phyloP scores from a whole-genome alignment of 805 yeast genomes.

The Metschnikowia shivogae region DNA sequence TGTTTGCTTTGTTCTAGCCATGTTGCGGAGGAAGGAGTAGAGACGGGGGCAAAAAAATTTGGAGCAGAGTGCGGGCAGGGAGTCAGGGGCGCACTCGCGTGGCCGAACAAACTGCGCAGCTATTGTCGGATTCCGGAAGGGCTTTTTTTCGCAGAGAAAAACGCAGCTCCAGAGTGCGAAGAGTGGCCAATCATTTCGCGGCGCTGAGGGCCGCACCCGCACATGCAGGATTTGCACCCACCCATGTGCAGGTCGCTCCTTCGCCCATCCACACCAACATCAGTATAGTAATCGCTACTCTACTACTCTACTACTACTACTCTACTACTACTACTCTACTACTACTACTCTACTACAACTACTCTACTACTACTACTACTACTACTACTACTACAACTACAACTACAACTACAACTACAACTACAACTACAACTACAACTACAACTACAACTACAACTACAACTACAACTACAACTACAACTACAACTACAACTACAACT shows the following conservation, averaged over 20 bases:
- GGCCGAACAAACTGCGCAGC: conserved; percentile 5
- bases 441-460: too few species aligned
- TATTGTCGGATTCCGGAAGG: background rate
- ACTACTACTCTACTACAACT: too few species aligned
- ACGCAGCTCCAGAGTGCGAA: background rate
- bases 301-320: too few species aligned
- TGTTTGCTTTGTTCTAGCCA: conserved; percentile 47
- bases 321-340: too few species aligned
- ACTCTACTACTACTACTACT: too few species aligned
- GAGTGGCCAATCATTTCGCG: conserved; percentile 3
- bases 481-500: too few species aligned
- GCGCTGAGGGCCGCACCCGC: background rate
- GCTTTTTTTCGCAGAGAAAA: background rate
- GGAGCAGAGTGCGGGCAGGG: conserved; percentile 4
- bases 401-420: too few species aligned
- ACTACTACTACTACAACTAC: too few species aligned
- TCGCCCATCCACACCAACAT: too few species aligned
- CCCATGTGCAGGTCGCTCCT: background rate
- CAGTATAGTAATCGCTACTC: too few species aligned
- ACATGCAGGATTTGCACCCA: conserved; percentile 5
- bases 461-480: too few species aligned
- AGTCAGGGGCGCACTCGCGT: conserved; percentile 3
- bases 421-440: too few species aligned
- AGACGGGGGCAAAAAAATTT: background rate
- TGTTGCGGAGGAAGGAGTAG: conserved; percentile 8